Evolutionary conservation across 768 basidiomycete species (phyloP).

Genomic region (Nidula microcarpa): DNA sequence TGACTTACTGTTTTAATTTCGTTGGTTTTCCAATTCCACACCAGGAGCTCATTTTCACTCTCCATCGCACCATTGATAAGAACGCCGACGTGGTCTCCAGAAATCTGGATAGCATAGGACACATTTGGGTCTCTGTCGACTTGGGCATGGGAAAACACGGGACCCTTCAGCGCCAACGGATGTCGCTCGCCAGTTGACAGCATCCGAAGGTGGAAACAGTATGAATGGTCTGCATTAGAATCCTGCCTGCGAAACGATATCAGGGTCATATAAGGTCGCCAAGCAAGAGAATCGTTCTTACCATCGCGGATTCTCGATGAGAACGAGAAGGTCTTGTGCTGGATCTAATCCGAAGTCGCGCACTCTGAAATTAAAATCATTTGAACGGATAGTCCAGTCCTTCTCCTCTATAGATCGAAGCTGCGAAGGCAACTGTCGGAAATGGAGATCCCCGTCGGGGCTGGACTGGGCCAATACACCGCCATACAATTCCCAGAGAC

Average conservation of each 20-base stretch:
- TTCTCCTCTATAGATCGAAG: constrained; percentile 42
- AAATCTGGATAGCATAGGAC: constrained; percentile 53
- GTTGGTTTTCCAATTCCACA: constrained; percentile 72
- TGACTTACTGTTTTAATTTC: constrained; percentile 42
- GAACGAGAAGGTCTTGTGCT: constrained; percentile 59
- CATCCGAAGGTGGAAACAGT: constrained; percentile 41
- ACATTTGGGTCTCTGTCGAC: constrained; percentile 11
- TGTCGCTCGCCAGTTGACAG: constrained; percentile 44
- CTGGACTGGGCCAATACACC: constrained; percentile 47
- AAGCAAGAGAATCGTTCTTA: constrained; percentile 13
- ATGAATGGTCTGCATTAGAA: constrained; percentile 8
- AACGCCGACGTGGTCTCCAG: constrained; percentile 48
- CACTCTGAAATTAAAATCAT: constrained; percentile 26
- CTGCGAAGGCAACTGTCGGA: constrained; percentile 47
- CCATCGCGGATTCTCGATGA: constrained; percentile 37
- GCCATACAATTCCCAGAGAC: constrained; percentile 57
- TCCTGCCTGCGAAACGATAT: constrained; percentile 1
- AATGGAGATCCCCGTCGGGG: constrained; percentile 26
- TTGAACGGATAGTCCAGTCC: constrained; percentile 36
- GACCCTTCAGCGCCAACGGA: constrained; percentile 32
- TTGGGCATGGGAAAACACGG: constrained; percentile 25
- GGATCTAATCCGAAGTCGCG: constrained; percentile 68
- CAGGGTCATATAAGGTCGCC: neutral
- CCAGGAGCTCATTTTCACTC: constrained; percentile 40
- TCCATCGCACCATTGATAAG: constrained; percentile 32